Evolutionary conservation across 2,329 filamentous ascomycete species (phyloP), one percentile per base, ranked within the genome.

Genomic region (Cladophialophora psammophila): DNA sequence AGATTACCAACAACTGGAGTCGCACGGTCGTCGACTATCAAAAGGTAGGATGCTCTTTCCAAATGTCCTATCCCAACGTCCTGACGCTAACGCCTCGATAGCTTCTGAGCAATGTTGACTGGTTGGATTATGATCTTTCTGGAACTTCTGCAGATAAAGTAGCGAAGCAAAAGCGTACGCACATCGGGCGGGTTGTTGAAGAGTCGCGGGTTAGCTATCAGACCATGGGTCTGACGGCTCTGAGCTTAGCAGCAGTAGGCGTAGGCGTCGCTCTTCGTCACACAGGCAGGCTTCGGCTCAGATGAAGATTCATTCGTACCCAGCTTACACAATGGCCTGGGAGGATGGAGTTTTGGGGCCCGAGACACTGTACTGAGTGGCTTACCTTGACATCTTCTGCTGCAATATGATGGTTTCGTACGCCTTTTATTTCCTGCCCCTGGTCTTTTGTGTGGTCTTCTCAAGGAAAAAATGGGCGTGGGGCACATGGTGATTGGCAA

Each of bases 191-290:
- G 34, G 76, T 79, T 0, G 70, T 75, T 10, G 80, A 81, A 67
- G 77, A 80, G 64, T 75, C 74, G 3, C 69, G 75, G 5, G 65
- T 81, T 2, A 74, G 75, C 56, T 72, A 76, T 45, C 62, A 69
- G 13, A 74, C 75, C 1, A 65, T 78, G 69, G 63, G 96, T 90
- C 79, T 95, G 90, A 66, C 92, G 88, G 15, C 91, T 89, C 20
- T 92, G 87, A 62, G 93, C 90, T 54, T 92, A 92, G 74, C 93
- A 87, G 76, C 90, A n/a, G 71, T 70, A 15, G 68, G 71, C n/a
- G 65, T 64, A 32, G 68, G 65, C 10, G 42, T 68, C 18, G 58
- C 59, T 40, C 60, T 71, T 20, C 64, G 69, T 13, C 58, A 69
- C 42, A 54, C 54, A 32, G 69, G 60, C 20, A 62, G 71, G 36